Base-by-base conservation (phyloP, 306 rosid species). In the Coriaria nepalensis region DNA sequence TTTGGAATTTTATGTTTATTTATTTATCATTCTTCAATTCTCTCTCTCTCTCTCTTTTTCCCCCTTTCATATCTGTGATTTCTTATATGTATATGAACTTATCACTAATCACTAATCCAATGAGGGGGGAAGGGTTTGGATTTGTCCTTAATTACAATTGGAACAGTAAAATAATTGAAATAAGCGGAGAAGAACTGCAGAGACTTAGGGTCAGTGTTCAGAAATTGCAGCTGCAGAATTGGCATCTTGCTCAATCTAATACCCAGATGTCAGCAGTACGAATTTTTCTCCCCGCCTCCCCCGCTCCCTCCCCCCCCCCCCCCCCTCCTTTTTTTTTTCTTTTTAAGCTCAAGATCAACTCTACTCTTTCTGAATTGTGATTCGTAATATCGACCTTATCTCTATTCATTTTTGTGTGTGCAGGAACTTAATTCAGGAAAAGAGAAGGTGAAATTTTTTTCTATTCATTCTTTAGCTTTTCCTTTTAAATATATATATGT, bases 201-300 rank as follows among this genome's bases (percentile, higher is more conserved):
- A 80, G 76, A 40, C 53, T 78, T 57, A 63, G 85, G 39, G 72
- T 47, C 45, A 73, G 64, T 54, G 43, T 80, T 55, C 85, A 78
- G 78, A 83, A 88, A 49, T 63, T 88, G 68, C 88, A 83, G 67
- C 63, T 72, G 14, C 96, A 83, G 56, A 88, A 88, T 39, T 67
- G 78, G 94, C 77, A 74, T 55, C 88, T 88, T 57, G 86, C 93
- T 63, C 94, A 84, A 71, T 76, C 88, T 4, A 88, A 88, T 62
- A 74, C 68, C 61, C 76, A 66, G 46, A 81, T 83, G 77, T 67
- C 72, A 58, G 95, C 83, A 56, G 96, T 87, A 39, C 6, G 57
- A 37, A 10, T 55, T 2, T 33, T 1, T 55, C 20, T 10, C 12
- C 49, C n/a, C n/a, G n/a, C n/a, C n/a, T n/a, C n/a, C n/a, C n/a